phyloP scores from a whole-genome alignment of 2,329 filamentous ascomycete genomes.

The Aspergillus viridinutans region DNA sequence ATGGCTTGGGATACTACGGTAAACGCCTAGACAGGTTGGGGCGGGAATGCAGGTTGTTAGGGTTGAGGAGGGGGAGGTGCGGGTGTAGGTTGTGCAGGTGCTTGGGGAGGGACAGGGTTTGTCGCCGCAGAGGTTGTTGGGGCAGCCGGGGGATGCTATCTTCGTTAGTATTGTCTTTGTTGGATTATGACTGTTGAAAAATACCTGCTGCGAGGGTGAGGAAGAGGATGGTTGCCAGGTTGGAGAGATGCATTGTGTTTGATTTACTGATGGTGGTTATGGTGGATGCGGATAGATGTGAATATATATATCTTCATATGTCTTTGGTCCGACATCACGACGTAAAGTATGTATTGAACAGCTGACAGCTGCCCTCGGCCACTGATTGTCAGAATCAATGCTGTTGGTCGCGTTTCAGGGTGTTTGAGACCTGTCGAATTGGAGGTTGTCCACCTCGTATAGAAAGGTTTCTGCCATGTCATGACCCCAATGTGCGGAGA shows the following conservation, averaged over 20 bases:
- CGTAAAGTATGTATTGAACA: neutral
- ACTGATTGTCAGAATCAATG: neutral
- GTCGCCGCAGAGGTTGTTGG: neutral
- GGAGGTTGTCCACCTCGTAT: neutral
- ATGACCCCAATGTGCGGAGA: too few relatives aligned
- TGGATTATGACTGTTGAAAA: neutral
- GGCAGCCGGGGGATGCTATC: neutral
- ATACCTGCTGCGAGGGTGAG: neutral
- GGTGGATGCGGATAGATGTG: neutral
- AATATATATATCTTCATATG: neutral
- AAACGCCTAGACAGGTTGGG: slow-evolving; percentile 22
- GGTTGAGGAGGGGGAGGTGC: slow-evolving; percentile 11
- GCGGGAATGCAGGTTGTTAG: slow-evolving; percentile 21
- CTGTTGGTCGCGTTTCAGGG: neutral
- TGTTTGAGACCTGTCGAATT: neutral
- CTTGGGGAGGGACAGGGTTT: neutral
- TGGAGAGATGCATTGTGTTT: neutral
- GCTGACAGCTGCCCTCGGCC: neutral
- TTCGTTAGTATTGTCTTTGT: neutral
- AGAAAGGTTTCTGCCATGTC: neutral
- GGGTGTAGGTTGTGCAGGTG: slow-evolving; percentile 4
- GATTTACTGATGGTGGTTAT: neutral
- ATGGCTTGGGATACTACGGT: slow-evolving; percentile 3
- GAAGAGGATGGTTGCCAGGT: neutral
- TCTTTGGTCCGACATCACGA: too few relatives aligned